Conservation (phyloP, 768 basidiomycete species). For the Polyporus arcularius region DNA sequence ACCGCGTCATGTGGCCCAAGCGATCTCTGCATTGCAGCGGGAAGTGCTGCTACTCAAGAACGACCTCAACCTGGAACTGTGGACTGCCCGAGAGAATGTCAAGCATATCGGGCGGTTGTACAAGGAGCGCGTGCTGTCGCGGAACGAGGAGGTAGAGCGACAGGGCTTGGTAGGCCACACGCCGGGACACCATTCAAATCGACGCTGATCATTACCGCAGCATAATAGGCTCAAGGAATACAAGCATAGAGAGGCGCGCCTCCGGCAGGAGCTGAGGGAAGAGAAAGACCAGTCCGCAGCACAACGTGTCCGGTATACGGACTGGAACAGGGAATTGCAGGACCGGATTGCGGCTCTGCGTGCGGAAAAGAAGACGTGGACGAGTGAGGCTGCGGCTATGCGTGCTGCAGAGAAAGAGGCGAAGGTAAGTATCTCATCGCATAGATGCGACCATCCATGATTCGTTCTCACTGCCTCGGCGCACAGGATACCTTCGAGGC, state of each 20-base stretch:
- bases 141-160: conserved; percentile 77
- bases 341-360: conserved; percentile 72
- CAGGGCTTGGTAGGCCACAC: conserved; percentile 67
- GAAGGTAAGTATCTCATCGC: conserved; percentile 42
- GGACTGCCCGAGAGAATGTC: conserved; percentile 79
- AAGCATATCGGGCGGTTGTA: conserved; percentile 82
- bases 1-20: conserved; percentile 50
- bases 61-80: conserved; percentile 84
- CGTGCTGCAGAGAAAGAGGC: conserved; percentile 72
- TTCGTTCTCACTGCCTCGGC: neutral
- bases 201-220: conserved; percentile 36
- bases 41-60: conserved; percentile 74
- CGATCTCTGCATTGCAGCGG: conserved; percentile 70
- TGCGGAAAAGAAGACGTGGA: conserved; percentile 81
- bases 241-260: conserved; percentile 61
- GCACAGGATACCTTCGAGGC: conserved; percentile 64
- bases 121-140: conserved; percentile 69
- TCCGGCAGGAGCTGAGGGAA: conserved; percentile 71
- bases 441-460: neutral
- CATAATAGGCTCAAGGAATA: conserved; percentile 84
- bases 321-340: conserved; percentile 84
- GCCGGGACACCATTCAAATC: too few relatives aligned
- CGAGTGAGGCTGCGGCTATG: conserved; percentile 64
- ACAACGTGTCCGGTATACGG: conserved; percentile 76
- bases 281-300: conserved; percentile 72